Base-by-base conservation (phyloP, 192 early-diverging fungal genomes). In the Geranomyces michiganensis region DNA sequence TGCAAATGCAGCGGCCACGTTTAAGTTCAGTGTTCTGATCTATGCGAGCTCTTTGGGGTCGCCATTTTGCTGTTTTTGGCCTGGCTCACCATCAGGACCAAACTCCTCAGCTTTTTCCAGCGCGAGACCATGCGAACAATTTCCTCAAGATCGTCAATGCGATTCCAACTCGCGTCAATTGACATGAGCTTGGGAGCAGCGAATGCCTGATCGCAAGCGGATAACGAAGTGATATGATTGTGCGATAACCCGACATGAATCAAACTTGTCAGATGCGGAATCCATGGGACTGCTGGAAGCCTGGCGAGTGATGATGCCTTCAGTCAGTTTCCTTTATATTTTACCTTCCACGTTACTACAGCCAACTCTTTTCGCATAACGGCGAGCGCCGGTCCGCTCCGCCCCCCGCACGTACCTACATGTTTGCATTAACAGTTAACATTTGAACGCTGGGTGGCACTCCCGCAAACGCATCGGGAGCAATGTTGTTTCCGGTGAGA, bases 21-120 rank as follows among this genome's bases (percentile, higher is more conserved):
- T 10, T 41, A 10, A 41, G 10, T 3, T 41, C 36, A 41, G 36
- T 41, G 36, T 41, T 41, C 36, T 41, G 36, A 7, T 41, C 36
- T 10, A 41, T 41, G 5, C 10, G 10, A 10, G 10, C 5, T 41
- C 36, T 3, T 41, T 10, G 10, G 5, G 36, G 36, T 41, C 36
- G 10, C 36, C 36, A n/a, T n/a, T n/a, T n/a, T n/a, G n/a, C n/a
- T n/a, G n/a, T n/a, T n/a, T 10, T 19, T 47, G 46, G 19, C 46
- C 19, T 10, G 3, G 27, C 58, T 17, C 29, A 60, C 58, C 62
- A 64, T 45, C 41, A 64, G 32, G 10, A 64, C 62, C 33, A 64
- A 21, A 21, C 62, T 64, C 44, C 44, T 41, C 41, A 64, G 43
- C 62, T 64, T 64, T 45, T 41, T 46, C 62, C 62, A 64, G 3